phyloP scores from a whole-genome alignment of 129 eudicot genomes.

The Gnaphalium uliginosum region DNA sequence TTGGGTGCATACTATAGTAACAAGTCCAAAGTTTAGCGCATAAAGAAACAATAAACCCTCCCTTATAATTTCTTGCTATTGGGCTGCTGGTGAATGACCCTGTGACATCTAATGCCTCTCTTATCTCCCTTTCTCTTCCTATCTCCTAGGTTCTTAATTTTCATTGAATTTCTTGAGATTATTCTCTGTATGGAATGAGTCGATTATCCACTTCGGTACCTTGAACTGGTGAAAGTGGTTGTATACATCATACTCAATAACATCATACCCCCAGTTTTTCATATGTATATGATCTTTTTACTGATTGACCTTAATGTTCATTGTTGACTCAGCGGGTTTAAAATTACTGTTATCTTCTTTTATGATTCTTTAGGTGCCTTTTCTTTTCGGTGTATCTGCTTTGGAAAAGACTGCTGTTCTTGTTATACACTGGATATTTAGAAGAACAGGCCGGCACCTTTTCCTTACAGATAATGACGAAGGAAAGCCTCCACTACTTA shows the following conservation, averaged over 20 bases:
- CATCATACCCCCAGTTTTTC: too few species aligned
- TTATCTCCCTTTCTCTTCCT: conserved; percentile 1
- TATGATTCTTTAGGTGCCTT: conserved; percentile 66
- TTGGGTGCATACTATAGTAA: too few species aligned
- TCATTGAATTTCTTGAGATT: not conserved
- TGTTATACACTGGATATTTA: conserved; percentile 86
- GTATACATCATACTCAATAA: too few species aligned
- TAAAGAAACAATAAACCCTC: too few species aligned
- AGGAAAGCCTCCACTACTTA: conserved; percentile 90
- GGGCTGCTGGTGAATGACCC: conserved; percentile 12
- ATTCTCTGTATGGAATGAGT: not conserved
- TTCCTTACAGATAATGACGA: conserved; percentile 86
- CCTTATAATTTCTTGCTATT: not conserved
- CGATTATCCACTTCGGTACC: conserved; percentile 9
- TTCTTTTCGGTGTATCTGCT: conserved; percentile 86
- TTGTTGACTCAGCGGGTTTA: not conserved
- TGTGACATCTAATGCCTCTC: conserved; percentile 5
- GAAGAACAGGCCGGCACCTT: conserved; percentile 96
- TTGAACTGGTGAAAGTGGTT: not conserved
- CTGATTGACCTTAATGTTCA: conserved; percentile 11
- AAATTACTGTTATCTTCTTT: conserved; percentile 6
- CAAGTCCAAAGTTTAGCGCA: too few species aligned
- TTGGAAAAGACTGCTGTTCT: conserved; percentile 73
- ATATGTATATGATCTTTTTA: not conserved
- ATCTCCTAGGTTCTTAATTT: not conserved